These are phyloP conservation scores for Dactylellina drechsleri DNA, from an alignment of 2,329 filamentous ascomycete species.

Conservation along the genomic window DNA sequence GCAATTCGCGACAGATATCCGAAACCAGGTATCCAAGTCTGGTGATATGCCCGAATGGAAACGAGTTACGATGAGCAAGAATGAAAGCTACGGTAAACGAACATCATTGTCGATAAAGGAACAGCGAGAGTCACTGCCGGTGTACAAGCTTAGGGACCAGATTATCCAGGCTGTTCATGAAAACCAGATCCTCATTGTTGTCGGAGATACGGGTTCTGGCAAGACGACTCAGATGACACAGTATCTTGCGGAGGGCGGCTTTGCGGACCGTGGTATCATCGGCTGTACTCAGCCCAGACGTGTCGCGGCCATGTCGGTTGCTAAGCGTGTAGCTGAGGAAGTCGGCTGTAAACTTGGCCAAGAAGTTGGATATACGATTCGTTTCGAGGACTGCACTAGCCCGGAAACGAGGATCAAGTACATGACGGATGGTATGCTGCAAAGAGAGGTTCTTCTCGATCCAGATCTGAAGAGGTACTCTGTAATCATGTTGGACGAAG, in stretches of 20 bases:
- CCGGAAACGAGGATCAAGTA: slow-evolving; percentile 95
- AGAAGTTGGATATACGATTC: slow-evolving; percentile 96
- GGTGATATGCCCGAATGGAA: slow-evolving; percentile 93
- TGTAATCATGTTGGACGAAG: slow-evolving; percentile 97
- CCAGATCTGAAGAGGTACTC: slow-evolving; percentile 89
- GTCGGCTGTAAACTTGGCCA: slow-evolving; percentile 89
- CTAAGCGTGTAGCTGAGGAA: slow-evolving; percentile 95
- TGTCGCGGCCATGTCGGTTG: slow-evolving; percentile 97
- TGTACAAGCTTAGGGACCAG: slow-evolving; percentile 86
- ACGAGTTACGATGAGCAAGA: slow-evolving; percentile 79
- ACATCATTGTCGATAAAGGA: slow-evolving; percentile 94
- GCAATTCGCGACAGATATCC: slow-evolving; percentile 88
- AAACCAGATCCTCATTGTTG: slow-evolving; percentile 93
- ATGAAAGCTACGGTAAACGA: slow-evolving; percentile 82
- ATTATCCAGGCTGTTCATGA: slow-evolving; percentile 85
- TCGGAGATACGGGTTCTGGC: slow-evolving; percentile 95
- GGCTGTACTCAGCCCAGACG: slow-evolving; percentile 96
- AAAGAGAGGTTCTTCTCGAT: slow-evolving; percentile 93
- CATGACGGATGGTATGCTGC: slow-evolving; percentile 99
- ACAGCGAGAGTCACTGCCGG: slow-evolving; percentile 87
- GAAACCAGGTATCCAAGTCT: slow-evolving; percentile 70
- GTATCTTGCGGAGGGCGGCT: slow-evolving; percentile 91
- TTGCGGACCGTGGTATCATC: slow-evolving; percentile 85
- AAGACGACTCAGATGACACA: slow-evolving; percentile 98
- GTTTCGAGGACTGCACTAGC: slow-evolving; percentile 93